A percentile compares a stretch with the other conserved stretches of the same genome.
Evolutionary conservation across 1,284 basidiomycete species (phyloP).

Genomic region (Pyrrhoderma lamaoense): DNA sequence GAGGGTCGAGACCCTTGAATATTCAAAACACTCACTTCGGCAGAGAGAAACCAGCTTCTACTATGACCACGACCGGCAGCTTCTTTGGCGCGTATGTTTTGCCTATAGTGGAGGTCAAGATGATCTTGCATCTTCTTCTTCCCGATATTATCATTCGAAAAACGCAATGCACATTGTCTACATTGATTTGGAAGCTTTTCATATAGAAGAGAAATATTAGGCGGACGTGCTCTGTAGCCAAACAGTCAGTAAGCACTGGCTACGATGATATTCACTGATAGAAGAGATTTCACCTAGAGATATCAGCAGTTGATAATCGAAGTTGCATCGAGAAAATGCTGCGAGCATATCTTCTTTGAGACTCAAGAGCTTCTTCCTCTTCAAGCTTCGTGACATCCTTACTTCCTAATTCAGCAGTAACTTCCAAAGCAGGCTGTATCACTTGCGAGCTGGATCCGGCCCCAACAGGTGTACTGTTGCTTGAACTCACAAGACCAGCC

Average conservation of each 20-base stretch:
- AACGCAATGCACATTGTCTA: slow-evolving; percentile 91
- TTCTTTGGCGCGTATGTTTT: slow-evolving; percentile 86
- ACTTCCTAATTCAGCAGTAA: slow-evolving; percentile 33
- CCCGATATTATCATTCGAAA: slow-evolving; percentile 63
- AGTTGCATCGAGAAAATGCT: slow-evolving; percentile 64
- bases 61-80: slow-evolving; percentile 76
- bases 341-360: slow-evolving; percentile 57
- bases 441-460: slow-evolving; percentile 27
- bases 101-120: slow-evolving; percentile 95
- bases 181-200: slow-evolving; percentile 76
- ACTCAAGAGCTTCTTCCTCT: slow-evolving; percentile 41
- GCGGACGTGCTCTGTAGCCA: slow-evolving; percentile 49
- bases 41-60: slow-evolving; percentile 83
- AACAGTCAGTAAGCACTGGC: slow-evolving; percentile 1
- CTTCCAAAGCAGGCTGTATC: slow-evolving; percentile 31
- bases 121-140: slow-evolving; percentile 83
- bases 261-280: neutral
- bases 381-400: slow-evolving; percentile 27
- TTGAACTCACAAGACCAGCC: slow-evolving; percentile 58
- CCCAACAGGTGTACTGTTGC: slow-evolving; percentile 40
- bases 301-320: slow-evolving; percentile 62
- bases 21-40: slow-evolving; percentile 58
- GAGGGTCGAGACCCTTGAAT: neutral
- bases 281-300: slow-evolving; percentile 52
- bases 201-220: slow-evolving; percentile 63